phyloP scores from a whole-genome alignment of 192 early-diverging fungal genomes.

The Linnemannia zychae region DNA sequence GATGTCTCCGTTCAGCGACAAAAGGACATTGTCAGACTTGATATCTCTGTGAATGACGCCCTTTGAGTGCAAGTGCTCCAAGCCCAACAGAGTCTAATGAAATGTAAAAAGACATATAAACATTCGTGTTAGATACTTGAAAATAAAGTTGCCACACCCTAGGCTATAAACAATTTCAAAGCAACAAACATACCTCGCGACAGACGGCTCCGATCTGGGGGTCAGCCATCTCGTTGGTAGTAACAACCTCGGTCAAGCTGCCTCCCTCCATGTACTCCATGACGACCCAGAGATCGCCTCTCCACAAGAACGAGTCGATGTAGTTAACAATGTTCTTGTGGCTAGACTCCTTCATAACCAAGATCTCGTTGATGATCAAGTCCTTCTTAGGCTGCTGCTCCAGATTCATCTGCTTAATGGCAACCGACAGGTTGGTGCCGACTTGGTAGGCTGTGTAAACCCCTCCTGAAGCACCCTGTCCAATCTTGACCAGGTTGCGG shows the following conservation, averaged over 20 bases:
- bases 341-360: slow-evolving; percentile 87
- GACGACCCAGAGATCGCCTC: slow-evolving; percentile 88
- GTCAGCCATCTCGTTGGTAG: slow-evolving; percentile 82
- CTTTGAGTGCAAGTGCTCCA: slow-evolving; percentile 79
- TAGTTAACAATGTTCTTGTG: slow-evolving; percentile 90
- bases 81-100: slow-evolving; percentile 74
- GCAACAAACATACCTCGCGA: slow-evolving; percentile 61
- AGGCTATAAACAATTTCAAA: not conserved
- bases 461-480: slow-evolving; percentile 94
- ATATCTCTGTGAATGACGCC: slow-evolving; percentile 90
- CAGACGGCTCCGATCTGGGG: slow-evolving; percentile 88
- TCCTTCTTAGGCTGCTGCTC: slow-evolving; percentile 97
- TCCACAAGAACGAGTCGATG: slow-evolving; percentile 83
- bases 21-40: slow-evolving; percentile 87
- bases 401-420: slow-evolving; percentile 98
- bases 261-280: slow-evolving; percentile 97
- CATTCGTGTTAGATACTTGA: not conserved
- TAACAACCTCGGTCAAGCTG: slow-evolving; percentile 86
- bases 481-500: slow-evolving; percentile 90
- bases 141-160: not conserved
- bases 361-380: slow-evolving; percentile 94
- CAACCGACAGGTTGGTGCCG: slow-evolving; percentile 76
- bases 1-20: slow-evolving; percentile 75
- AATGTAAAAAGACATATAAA: slow-evolving; percentile 5
- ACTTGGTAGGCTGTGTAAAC: slow-evolving; percentile 90